These are phyloP conservation scores for Pilobolus umbonatus DNA, from an alignment of 192 early-diverging fungal genomes.

Conservation along the genomic window DNA sequence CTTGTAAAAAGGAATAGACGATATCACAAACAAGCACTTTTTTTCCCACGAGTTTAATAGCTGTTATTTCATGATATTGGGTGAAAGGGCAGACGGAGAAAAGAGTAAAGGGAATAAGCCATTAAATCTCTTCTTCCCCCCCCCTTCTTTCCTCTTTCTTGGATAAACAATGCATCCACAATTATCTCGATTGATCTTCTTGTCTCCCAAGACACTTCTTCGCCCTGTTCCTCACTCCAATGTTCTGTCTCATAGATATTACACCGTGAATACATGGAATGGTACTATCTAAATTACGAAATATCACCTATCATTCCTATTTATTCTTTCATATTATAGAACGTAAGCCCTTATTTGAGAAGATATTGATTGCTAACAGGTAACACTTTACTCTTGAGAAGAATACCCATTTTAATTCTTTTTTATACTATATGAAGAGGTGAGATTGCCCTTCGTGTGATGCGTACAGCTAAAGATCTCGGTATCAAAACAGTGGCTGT, in stretches of 20 bases:
- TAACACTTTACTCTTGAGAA: slow-evolving; percentile 26
- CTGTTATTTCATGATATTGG: too few relatives aligned
- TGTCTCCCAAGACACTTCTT: not conserved
- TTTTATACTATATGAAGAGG: slow-evolving; percentile 44
- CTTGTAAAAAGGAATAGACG: too few relatives aligned
- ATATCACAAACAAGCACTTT: too few relatives aligned
- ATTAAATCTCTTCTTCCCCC: too few relatives aligned
- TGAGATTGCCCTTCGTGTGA: slow-evolving; percentile 79
- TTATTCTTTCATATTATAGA: too few relatives aligned
- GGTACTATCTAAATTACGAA: not conserved
- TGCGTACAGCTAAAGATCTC: slow-evolving; percentile 77
- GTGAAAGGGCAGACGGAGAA: too few relatives aligned
- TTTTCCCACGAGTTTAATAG: too few relatives aligned
- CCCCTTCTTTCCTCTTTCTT: too few relatives aligned
- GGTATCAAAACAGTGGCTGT: slow-evolving; percentile 95
- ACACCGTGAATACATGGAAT: not conserved
- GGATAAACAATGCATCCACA: not conserved
- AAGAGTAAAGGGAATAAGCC: too few relatives aligned
- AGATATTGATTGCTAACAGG: slow-evolving; percentile 95
- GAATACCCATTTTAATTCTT: not conserved
- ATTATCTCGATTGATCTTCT: not conserved
- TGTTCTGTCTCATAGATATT: not conserved
- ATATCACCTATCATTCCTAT: not conserved
- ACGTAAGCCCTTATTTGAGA: slow-evolving; percentile 83
- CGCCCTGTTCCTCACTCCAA: not conserved